phyloP scores from a whole-genome alignment of 176 grass and related monocot species.

The Musa itinerans region DNA sequence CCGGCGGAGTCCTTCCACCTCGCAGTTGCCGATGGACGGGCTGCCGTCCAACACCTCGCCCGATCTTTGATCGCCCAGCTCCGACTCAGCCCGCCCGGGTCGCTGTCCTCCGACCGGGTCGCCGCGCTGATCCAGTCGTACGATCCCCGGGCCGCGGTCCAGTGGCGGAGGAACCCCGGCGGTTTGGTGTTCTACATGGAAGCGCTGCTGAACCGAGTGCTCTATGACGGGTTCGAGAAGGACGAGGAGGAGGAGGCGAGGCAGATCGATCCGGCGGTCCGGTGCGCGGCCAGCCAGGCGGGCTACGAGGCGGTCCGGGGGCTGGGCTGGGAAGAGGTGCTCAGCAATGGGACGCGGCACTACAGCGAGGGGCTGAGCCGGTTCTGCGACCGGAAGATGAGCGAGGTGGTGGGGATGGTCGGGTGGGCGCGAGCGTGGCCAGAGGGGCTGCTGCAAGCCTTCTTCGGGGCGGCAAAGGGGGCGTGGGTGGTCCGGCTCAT shows the following conservation, averaged over 20 bases:
- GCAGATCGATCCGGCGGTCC: constrained; percentile 42
- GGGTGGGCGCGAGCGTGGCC: constrained; percentile 73
- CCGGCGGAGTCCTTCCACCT: constrained; percentile 40
- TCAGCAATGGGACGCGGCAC: constrained; percentile 72
- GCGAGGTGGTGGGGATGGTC: constrained; percentile 65
- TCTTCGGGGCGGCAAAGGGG: constrained; percentile 70
- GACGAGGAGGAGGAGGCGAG: constrained; percentile 45
- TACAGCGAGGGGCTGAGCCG: constrained; percentile 77
- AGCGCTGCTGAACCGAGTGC: constrained; percentile 66
- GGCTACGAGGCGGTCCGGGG: constrained; percentile 42
- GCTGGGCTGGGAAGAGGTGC: constrained; percentile 79
- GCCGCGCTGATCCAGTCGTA: not conserved
- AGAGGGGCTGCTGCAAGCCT: constrained; percentile 72
- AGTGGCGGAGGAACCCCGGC: constrained; percentile 22
- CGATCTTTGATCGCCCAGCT: constrained; percentile 64
- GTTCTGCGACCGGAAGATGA: constrained; percentile 96
- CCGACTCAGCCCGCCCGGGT: not conserved
- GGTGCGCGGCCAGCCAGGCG: constrained; percentile 50
- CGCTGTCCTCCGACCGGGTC: not conserved
- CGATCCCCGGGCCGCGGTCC: not conserved
- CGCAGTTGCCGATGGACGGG: constrained; percentile 46
- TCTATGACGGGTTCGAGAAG: constrained; percentile 55
- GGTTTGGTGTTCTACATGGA: constrained; percentile 42
- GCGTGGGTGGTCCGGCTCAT: constrained; percentile 74
- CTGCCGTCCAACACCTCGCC: constrained; percentile 54